These are phyloP conservation scores for Acanthamoeba healyi DNA, from an alignment of 208 protist species.

Conservation along the genomic window DNA sequence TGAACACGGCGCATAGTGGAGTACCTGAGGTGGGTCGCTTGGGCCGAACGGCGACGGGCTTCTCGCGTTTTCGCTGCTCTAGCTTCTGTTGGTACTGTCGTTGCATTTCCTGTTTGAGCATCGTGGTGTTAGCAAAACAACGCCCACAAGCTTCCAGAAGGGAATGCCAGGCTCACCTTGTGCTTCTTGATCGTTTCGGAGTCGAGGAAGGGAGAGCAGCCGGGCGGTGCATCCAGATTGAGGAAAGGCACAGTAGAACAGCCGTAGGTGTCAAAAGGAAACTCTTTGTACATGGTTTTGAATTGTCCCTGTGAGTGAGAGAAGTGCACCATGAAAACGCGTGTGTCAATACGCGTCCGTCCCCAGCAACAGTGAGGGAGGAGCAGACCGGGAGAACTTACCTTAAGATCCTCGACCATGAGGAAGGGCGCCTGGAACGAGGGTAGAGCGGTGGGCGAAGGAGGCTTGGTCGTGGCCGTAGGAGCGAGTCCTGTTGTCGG, in stretches of 20 bases:
- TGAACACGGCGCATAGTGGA: background rate
- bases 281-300: slow-evolving; percentile 62
- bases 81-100: slow-evolving; percentile 45
- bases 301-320: slow-evolving; percentile 13
- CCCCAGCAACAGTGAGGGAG: background rate
- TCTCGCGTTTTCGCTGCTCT: slow-evolving; percentile 34
- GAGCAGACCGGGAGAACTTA: background rate
- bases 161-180: background rate
- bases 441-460: slow-evolving; percentile 3
- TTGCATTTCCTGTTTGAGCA: slow-evolving; percentile 12
- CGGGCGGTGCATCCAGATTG: slow-evolving; percentile 36
- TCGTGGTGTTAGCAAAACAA: too few relatives aligned
- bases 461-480: slow-evolving; percentile 29
- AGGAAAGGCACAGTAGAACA: slow-evolving; percentile 51
- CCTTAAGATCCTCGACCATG: slow-evolving; percentile 65
- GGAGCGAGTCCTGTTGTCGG: background rate
- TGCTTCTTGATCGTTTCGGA: slow-evolving; percentile 38
- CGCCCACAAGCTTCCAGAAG: too few relatives aligned
- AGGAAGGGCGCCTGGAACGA: slow-evolving; percentile 45
- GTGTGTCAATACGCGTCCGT: background rate
- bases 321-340: background rate
- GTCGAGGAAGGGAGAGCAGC: slow-evolving; percentile 56
- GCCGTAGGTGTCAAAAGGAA: slow-evolving; percentile 32
- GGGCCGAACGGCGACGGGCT: background rate
- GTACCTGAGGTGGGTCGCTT: slow-evolving; percentile 29